These are phyloP conservation scores for Anisodus acutangulus DNA, from an alignment of 257 asterid species.

Conservation along the genomic window DNA sequence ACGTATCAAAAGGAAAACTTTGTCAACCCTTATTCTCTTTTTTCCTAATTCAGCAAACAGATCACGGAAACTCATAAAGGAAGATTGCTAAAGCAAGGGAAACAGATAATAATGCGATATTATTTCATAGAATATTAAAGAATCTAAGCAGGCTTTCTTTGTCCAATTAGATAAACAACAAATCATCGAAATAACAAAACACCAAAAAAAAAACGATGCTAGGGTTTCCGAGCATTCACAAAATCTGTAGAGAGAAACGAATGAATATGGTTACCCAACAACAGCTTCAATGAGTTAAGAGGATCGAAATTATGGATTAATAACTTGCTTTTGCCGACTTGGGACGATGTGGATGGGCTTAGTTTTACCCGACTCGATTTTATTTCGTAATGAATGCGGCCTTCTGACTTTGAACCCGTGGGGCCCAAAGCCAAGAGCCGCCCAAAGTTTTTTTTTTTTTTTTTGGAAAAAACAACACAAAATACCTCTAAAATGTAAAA, in stretches of 20 bases:
- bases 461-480: too few species aligned
- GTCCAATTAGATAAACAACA: neutral
- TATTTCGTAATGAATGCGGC: too few species aligned
- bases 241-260: neutral
- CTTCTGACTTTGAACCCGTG: too few species aligned
- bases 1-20: neutral
- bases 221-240: neutral
- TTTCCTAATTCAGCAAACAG: neutral
- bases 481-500: too few species aligned
- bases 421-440: too few species aligned
- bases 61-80: neutral
- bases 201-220: neutral
- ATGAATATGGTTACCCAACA: too few species aligned
- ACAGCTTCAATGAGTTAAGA: too few species aligned
- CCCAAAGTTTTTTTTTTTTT: too few species aligned
- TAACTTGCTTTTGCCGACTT: too few species aligned
- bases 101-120: neutral
- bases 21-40: neutral
- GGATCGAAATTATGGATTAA: too few species aligned
- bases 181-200: neutral
- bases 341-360: too few species aligned
- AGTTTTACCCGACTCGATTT: too few species aligned
- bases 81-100: neutral
- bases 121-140: neutral
- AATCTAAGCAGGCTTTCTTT: neutral